Evolutionary conservation across 257 asterid species (phyloP).

Genomic region (Hygrophila difformis): DNA sequence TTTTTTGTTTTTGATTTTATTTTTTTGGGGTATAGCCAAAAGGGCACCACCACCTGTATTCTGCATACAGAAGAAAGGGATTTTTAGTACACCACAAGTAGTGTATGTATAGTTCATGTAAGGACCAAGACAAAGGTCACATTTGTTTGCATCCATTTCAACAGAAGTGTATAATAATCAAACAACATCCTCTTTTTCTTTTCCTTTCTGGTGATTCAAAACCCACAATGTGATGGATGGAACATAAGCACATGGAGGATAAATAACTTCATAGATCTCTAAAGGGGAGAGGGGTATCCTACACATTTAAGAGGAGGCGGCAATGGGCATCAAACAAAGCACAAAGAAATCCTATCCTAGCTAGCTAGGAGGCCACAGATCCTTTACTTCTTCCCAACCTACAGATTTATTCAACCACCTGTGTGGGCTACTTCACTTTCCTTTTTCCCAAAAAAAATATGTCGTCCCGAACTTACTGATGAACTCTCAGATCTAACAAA

Average conservation of each 20-base stretch:
- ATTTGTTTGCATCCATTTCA: not conserved
- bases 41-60: slow-evolving; percentile 9
- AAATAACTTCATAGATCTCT: not conserved
- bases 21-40: slow-evolving; percentile 13
- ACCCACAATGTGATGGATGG: not conserved
- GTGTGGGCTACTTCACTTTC: not conserved
- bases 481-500: slow-evolving; percentile 4
- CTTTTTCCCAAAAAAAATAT: too few species aligned
- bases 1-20: too few species aligned
- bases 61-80: slow-evolving; percentile 3
- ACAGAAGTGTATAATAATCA: too few species aligned
- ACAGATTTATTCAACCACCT: not conserved
- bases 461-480: too few species aligned
- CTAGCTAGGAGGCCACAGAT: not conserved
- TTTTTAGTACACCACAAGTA: slow-evolving; percentile 1
- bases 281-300: not conserved
- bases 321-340: too few species aligned
- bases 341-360: too few species aligned
- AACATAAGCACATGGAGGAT: not conserved
- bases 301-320: not conserved
- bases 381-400: not conserved
- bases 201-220: not conserved
- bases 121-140: not conserved
- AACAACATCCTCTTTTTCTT: not conserved
- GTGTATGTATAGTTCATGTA: not conserved